Base-by-base conservation (phyloP, 2,329 filamentous ascomycete species). In the Lecanosticta acicola region DNA sequence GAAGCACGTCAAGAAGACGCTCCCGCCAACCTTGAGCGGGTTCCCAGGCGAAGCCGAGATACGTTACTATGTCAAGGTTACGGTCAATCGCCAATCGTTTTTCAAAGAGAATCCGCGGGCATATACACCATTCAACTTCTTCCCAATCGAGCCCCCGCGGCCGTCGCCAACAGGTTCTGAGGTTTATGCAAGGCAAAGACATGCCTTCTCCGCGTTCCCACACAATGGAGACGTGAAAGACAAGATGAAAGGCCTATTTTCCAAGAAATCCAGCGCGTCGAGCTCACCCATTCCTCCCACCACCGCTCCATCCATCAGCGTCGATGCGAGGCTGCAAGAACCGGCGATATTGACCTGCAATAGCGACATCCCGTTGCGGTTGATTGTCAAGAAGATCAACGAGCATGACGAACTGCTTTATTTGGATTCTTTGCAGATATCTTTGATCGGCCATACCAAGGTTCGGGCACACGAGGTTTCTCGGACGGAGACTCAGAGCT, bases 41-140 rank as follows among this genome's bases (percentile, higher is more conserved):
- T 90, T 93, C 55, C 87, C 87, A 0, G 84, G 84, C 24, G 81
- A 90, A 66, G 91, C 90, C 17, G 89, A 95, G 67, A 90, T 97
- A 49, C 79, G 83, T 56, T 98, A 98, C 68, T 98, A 87, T 64
- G 77, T 97, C 63, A 98, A 98, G 66, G 88, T 85, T n/a, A 97
- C 93, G 0, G 82, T 97, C 4, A 87, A 89, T 60, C 77, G 89
- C n/a, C 88, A 89, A 0, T 83, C 85, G 11, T 76, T 96, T 48
- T 87, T 94, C 68, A 91, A 91, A 63, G 89, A 95, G 68, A 96
- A 96, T 60, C 85, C 88, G 66, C 76, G 90, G 43, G 66, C 69
- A 11, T 71, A 60, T 54, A 66, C 63, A 29, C 80, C 82, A 29
- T 84, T 96, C 69, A 91, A 87, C 48, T 93, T 98, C 64, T 76